Evolutionary conservation across 2,329 filamentous ascomycete species (phyloP).

Genomic region (Penicillium glabrum): DNA sequence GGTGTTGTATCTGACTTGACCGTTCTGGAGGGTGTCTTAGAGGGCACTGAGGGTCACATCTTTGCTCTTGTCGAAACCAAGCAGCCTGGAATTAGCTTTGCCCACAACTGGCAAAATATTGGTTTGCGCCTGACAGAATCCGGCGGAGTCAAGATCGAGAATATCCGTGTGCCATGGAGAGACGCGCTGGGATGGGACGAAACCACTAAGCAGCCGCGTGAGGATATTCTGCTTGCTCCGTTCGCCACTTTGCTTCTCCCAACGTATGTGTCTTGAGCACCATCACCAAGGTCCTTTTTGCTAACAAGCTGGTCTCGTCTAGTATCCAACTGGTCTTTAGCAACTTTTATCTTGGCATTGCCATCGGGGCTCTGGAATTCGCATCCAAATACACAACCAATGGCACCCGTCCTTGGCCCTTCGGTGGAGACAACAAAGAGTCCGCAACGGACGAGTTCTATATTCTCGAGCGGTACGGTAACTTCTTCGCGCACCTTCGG

Average conservation of each 20-base stretch:
- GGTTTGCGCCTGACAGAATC: slow-evolving; percentile 65
- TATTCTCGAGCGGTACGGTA: slow-evolving; percentile 64
- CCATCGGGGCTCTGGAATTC: slow-evolving; percentile 57
- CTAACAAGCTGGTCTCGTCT: background rate
- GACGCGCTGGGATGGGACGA: slow-evolving; percentile 64
- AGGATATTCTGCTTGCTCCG: slow-evolving; percentile 52
- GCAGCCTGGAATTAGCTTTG: slow-evolving; percentile 56
- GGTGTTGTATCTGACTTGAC: slow-evolving; percentile 66
- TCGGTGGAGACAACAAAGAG: slow-evolving; percentile 61
- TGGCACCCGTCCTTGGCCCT: slow-evolving; percentile 64
- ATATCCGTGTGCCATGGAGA: slow-evolving; percentile 57
- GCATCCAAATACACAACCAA: slow-evolving; percentile 58
- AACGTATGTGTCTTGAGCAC: slow-evolving; percentile 39
- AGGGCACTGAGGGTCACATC: slow-evolving; percentile 60
- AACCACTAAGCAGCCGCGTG: slow-evolving; percentile 51
- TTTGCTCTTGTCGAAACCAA: slow-evolving; percentile 61
- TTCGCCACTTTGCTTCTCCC: slow-evolving; percentile 61
- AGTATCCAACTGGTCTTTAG: slow-evolving; percentile 65
- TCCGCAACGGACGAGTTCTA: slow-evolving; percentile 64
- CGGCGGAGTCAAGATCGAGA: slow-evolving; percentile 60
- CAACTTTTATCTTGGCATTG: slow-evolving; percentile 67
- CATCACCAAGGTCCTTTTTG: background rate
- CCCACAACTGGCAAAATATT: slow-evolving; percentile 65
- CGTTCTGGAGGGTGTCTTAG: slow-evolving; percentile 63
- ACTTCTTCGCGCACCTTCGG: slow-evolving; percentile 61